These are phyloP conservation scores for Penicillium occitanis DNA, from an alignment of 2,329 filamentous ascomycete species.

Conservation along the genomic window DNA sequence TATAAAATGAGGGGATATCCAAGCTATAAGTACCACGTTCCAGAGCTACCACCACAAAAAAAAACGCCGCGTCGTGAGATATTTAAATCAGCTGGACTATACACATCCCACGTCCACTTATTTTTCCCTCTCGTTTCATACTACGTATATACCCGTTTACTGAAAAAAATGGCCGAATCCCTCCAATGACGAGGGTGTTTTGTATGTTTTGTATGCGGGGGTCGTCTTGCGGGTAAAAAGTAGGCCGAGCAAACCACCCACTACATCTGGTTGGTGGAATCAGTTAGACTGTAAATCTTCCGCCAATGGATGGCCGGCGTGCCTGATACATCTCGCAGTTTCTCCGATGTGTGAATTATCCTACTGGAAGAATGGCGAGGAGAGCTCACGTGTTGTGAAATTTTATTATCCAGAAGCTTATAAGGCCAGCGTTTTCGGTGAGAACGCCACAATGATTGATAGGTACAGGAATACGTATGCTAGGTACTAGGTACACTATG, in stretches of 20 bases:
- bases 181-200: conserved; percentile 4
- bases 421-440: background rate
- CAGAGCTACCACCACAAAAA: background rate
- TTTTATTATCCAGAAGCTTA: background rate
- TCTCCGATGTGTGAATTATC: conserved; percentile 8
- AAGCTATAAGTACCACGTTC: conserved; percentile 6
- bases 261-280: conserved; percentile 1
- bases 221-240: conserved; percentile 7
- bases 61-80: background rate
- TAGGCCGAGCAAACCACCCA: background rate
- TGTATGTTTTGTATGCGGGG: conserved; percentile 4
- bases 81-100: background rate
- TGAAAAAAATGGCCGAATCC: background rate
- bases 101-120: conserved; percentile 3
- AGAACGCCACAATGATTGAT: background rate
- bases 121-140: background rate
- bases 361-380: background rate
- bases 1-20: conserved; percentile 8
- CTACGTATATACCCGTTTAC: background rate
- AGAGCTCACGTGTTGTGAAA: background rate
- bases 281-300: background rate
- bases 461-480: background rate
- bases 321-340: conserved; percentile 6
- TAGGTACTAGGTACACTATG: background rate
- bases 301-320: background rate